phyloP scores from a whole-genome alignment of 495 filamentous ascomycete genomes.

The Xanthoparmelia taractica region DNA sequence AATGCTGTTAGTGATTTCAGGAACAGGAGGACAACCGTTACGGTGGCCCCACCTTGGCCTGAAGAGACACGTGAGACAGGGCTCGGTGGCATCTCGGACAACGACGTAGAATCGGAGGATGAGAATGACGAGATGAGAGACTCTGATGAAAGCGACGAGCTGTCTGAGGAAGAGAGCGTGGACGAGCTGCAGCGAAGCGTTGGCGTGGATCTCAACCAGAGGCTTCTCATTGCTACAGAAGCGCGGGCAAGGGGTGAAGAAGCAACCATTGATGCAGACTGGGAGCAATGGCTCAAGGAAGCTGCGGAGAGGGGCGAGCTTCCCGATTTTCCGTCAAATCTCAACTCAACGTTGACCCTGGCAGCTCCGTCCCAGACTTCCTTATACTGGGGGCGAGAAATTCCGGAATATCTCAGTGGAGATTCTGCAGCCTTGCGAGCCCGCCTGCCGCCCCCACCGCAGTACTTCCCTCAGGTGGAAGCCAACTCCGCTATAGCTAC shows the following conservation, averaged over 20 bases:
- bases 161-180: conserved; percentile 50
- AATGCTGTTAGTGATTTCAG: conserved; percentile 49
- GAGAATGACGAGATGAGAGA: conserved; percentile 31
- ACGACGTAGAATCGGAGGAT: conserved; percentile 26
- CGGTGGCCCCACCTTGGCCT: conserved; percentile 21
- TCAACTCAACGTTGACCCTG: background rate
- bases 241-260: conserved; percentile 54
- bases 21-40: conserved; percentile 31
- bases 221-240: conserved; percentile 60
- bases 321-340: background rate
- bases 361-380: conserved; percentile 4
- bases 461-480: conserved; percentile 8
- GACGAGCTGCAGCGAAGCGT: conserved; percentile 64
- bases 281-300: conserved; percentile 82
- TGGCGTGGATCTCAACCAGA: conserved; percentile 63
- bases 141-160: conserved; percentile 31
- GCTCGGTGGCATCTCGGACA: conserved; percentile 26
- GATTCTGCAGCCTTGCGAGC: conserved; percentile 7
- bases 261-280: conserved; percentile 66
- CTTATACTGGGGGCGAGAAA: conserved; percentile 11
- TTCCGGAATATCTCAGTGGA: conserved; percentile 3
- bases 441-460: conserved; percentile 10
- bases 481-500: conserved; percentile 4
- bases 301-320: conserved; percentile 52
- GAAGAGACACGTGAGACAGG: background rate